Percentiles rank a stretch among this genome's conserved stretches.
These are phyloP conservation scores for Podaxis sp. DNA, from an alignment of 768 basidiomycete species.

Conservation along the genomic window DNA sequence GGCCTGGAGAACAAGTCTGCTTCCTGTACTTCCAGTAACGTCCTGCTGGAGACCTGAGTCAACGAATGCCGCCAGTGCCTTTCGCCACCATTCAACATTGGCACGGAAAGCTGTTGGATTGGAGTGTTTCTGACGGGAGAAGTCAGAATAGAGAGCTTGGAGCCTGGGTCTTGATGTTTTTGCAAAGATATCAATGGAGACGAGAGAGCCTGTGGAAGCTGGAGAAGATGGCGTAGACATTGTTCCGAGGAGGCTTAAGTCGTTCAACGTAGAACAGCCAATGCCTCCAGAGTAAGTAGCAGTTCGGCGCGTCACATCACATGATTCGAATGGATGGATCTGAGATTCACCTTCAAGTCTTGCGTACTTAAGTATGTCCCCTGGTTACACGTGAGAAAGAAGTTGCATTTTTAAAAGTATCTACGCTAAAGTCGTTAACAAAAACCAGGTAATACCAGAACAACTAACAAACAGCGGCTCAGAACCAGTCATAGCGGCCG, in stretches of 20 bases:
- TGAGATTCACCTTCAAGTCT: background rate
- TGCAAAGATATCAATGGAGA: slow-evolving; percentile 45
- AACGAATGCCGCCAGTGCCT: slow-evolving; percentile 62
- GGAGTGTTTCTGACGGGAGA: slow-evolving; percentile 78
- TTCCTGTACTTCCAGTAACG: slow-evolving; percentile 24
- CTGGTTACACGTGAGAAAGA: no score
- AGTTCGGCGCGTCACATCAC: slow-evolving; percentile 14
- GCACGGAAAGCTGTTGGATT: slow-evolving; percentile 82
- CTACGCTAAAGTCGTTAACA: no score
- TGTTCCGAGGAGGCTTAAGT: background rate
- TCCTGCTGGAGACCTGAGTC: slow-evolving; percentile 51
- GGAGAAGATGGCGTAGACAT: slow-evolving; percentile 19
- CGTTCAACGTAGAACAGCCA: background rate
- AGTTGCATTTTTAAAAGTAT: no score
- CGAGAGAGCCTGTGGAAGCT: slow-evolving; percentile 8
- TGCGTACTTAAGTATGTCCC: no score
- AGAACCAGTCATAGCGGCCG: background rate
- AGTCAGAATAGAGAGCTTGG: slow-evolving; percentile 85
- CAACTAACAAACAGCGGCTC: no score
- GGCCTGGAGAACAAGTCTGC: slow-evolving; percentile 62
- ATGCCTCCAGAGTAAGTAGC: background rate
- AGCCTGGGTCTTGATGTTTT: slow-evolving; percentile 55
- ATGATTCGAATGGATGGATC: slow-evolving; percentile 2
- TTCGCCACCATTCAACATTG: slow-evolving; percentile 88
- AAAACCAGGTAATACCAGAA: no score